Conservation (phyloP, 345 rosid genomes). For the Rubroshorea leprosula region DNA sequence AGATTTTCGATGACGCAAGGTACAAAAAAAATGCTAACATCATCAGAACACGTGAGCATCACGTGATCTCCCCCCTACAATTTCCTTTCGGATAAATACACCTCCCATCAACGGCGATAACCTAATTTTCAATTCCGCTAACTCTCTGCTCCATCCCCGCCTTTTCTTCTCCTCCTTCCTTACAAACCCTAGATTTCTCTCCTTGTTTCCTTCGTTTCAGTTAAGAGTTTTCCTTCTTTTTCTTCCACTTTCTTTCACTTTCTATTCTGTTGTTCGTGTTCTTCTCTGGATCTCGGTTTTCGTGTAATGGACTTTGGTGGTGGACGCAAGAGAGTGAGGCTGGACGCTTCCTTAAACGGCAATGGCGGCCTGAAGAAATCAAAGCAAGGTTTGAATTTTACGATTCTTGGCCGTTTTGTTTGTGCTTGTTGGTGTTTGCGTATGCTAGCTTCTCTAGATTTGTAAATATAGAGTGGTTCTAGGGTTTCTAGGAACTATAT, state of each 20-base stretch:
- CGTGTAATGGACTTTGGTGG: slow-evolving; percentile 37
- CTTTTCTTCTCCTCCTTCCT: neutral
- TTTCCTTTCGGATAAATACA: neutral
- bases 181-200: neutral
- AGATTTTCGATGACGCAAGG: neutral
- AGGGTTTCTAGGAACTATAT: neutral
- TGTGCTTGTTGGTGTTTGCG: neutral
- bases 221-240: neutral
- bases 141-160: neutral
- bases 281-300: slow-evolving; percentile 16
- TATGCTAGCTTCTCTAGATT: neutral
- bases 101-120: slow-evolving; percentile 2
- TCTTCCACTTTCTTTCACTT: neutral
- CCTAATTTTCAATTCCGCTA: slow-evolving; percentile 7
- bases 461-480: neutral
- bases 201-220: neutral
- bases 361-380: slow-evolving; percentile 53
- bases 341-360: slow-evolving; percentile 35
- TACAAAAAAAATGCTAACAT: neutral
- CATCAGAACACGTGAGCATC: neutral
- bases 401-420: neutral
- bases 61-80: neutral
- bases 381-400: slow-evolving; percentile 41
- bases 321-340: slow-evolving; percentile 45
- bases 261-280: neutral